phyloP scores from a whole-genome alignment of 495 filamentous ascomycete species.

The Entonaema liquescens region DNA sequence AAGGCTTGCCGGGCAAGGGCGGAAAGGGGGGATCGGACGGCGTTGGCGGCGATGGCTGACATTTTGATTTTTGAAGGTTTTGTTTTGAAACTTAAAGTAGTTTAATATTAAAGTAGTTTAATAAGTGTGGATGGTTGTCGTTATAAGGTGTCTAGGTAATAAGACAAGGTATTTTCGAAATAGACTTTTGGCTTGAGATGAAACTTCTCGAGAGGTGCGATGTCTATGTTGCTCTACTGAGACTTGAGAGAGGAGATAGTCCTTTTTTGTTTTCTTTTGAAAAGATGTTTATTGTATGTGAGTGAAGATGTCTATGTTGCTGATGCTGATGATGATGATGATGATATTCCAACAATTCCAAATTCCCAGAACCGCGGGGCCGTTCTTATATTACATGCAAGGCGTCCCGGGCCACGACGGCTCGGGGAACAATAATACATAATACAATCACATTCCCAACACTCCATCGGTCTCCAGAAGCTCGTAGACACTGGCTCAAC shows the following conservation, averaged over 20 bases:
- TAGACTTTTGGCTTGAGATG: constrained; percentile 21
- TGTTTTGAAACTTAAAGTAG: neutral
- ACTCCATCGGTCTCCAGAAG: constrained; percentile 1
- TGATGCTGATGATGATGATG: neutral
- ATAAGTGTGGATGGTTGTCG: constrained; percentile 1
- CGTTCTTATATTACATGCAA: constrained; percentile 26
- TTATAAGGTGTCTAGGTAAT: constrained; percentile 26
- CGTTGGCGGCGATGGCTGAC: constrained; percentile 25
- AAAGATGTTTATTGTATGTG: neutral
- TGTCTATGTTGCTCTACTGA: constrained; percentile 33
- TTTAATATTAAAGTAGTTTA: neutral
- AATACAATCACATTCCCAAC: constrained; percentile 1
- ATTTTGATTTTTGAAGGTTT: constrained; percentile 19
- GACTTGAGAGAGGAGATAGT: constrained; percentile 1
- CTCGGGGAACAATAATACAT: neutral
- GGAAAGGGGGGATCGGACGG: constrained; percentile 26
- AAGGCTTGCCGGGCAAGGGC: constrained; percentile 33
- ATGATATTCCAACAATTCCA: constrained; percentile 3
- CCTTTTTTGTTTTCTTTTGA: neutral
- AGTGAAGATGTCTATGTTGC: constrained; percentile 14
- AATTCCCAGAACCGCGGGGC: constrained; percentile 4
- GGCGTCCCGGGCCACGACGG: neutral
- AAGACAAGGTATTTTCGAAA: constrained; percentile 31
- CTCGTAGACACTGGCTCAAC: constrained; percentile 22
- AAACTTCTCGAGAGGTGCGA: constrained; percentile 26